These are phyloP conservation scores for Lojkania enalia DNA, from an alignment of 2,329 filamentous ascomycete species.

Conservation along the genomic window DNA sequence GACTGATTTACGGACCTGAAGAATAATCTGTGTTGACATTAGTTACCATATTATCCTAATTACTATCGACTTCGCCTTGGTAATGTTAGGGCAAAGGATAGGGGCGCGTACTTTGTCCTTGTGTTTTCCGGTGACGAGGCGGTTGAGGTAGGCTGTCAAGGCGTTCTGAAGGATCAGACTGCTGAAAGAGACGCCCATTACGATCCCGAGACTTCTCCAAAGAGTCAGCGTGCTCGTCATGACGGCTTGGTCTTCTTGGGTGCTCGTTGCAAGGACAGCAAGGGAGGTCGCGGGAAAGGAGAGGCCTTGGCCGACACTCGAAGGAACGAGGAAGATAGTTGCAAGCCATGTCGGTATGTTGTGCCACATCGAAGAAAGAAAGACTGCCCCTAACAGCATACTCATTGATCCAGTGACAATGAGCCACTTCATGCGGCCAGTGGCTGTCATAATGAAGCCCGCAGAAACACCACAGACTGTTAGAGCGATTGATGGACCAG, in stretches of 20 bases:
- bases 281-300: constrained; percentile 48
- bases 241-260: constrained; percentile 51
- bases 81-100: not conserved
- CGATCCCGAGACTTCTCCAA: constrained; percentile 71
- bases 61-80: not conserved
- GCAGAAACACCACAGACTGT: constrained; percentile 47
- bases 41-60: too few relatives aligned
- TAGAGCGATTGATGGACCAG: constrained; percentile 61
- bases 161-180: constrained; percentile 75
- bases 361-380: constrained; percentile 42
- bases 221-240: constrained; percentile 69
- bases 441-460: constrained; percentile 51
- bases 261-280: constrained; percentile 47
- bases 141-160: constrained; percentile 62
- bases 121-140: constrained; percentile 61
- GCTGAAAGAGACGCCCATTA: constrained; percentile 72
- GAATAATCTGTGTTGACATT: constrained; percentile 48
- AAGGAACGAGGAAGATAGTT: constrained; percentile 46
- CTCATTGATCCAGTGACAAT: constrained; percentile 44
- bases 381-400: constrained; percentile 44
- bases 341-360: constrained; percentile 46
- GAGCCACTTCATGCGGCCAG: constrained; percentile 48
- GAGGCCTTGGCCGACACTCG: constrained; percentile 48
- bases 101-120: constrained; percentile 53
- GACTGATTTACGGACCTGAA: constrained; percentile 56